Percentiles rank a stretch among this genome's conserved stretches.
Conservation (phyloP, 352 stramenopile genomes). For the Globisporangium recalcitrans region DNA sequence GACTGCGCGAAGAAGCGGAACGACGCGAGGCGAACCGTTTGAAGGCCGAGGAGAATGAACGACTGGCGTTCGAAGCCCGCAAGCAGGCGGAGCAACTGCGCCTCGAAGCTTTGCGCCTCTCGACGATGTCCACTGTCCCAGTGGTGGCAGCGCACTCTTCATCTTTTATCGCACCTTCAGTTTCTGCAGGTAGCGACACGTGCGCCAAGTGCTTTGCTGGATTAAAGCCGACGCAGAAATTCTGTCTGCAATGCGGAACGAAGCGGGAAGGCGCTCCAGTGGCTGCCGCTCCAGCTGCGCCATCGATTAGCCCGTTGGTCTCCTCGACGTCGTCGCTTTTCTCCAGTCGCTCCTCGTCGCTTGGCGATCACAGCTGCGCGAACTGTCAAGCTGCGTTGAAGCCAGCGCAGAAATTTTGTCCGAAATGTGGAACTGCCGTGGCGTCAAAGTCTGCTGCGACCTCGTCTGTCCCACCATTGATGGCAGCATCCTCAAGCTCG, state of each 20-base stretch:
- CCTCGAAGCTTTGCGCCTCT: conserved; percentile 44
- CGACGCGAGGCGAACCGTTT: conserved; percentile 56
- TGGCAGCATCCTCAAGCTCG: conserved; percentile 22
- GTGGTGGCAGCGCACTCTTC: neutral
- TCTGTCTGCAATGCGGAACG: conserved; percentile 63
- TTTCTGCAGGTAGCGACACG: conserved; percentile 6
- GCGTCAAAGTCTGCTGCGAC: conserved; percentile 10
- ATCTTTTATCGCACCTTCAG: conserved; percentile 15
- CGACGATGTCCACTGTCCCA: conserved; percentile 19
- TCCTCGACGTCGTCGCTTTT: conserved; percentile 15
- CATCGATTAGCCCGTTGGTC: neutral
- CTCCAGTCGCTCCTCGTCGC: conserved; percentile 23
- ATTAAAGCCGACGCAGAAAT: conserved; percentile 47
- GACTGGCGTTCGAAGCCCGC: conserved; percentile 56
- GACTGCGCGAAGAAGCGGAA: conserved; percentile 53
- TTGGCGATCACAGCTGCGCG: conserved; percentile 28
- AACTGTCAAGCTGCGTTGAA: conserved; percentile 50
- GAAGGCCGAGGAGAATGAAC: conserved; percentile 54
- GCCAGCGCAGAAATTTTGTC: conserved; percentile 75
- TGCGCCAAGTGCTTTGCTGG: conserved; percentile 16
- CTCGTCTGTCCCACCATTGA: conserved; percentile 10
- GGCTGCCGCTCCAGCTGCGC: neutral
- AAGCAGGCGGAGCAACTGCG: conserved; percentile 58
- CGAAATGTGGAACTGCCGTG: conserved; percentile 51
- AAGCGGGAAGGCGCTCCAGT: conserved; percentile 17